Evolutionary conservation across 2,329 filamentous ascomycete species (phyloP).

Genomic region (Colletotrichum higginsianum): DNA sequence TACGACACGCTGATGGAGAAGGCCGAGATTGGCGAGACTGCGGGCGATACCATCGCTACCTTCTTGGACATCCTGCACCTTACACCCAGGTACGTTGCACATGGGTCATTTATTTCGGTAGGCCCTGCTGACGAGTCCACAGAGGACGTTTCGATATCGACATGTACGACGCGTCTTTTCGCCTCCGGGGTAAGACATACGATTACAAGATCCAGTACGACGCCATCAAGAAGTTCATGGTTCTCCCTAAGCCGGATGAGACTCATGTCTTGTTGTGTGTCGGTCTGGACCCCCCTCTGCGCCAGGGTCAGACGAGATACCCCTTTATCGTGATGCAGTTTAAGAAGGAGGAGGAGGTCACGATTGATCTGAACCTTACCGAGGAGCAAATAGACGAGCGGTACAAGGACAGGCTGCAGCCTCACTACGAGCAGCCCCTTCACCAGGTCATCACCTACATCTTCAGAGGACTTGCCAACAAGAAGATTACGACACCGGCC

Average conservation of each 20-base stretch:
- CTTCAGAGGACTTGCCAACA: conserved; percentile 93
- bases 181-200: conserved; percentile 97
- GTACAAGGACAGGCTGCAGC: conserved; percentile 90
- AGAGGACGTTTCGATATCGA: conserved; percentile 99
- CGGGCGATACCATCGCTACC: conserved; percentile 97
- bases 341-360: conserved; percentile 97
- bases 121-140: conserved; percentile 48
- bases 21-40: conserved; percentile 98
- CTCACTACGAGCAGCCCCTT: conserved; percentile 94
- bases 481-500: conserved; percentile 94
- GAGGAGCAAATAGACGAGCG: conserved; percentile 86
- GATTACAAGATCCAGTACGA: conserved; percentile 99
- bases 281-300: conserved; percentile 92
- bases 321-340: conserved; percentile 99
- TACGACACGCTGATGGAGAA: conserved; percentile 99
- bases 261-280: conserved; percentile 95
- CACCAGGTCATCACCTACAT: conserved; percentile 96
- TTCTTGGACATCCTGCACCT: conserved; percentile 98
- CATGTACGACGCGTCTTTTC: conserved; percentile 98
- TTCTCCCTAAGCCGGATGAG: conserved; percentile 98
- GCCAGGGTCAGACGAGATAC: conserved; percentile 97
- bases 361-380: conserved; percentile 95
- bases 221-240: conserved; percentile 98
- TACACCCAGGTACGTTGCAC: conserved; percentile 80
- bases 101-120: not conserved